Percentiles rank a stretch among this genome's conserved stretches.
Conservation (phyloP, 169 alveolate species). For the Eimeria acervulina region DNA sequence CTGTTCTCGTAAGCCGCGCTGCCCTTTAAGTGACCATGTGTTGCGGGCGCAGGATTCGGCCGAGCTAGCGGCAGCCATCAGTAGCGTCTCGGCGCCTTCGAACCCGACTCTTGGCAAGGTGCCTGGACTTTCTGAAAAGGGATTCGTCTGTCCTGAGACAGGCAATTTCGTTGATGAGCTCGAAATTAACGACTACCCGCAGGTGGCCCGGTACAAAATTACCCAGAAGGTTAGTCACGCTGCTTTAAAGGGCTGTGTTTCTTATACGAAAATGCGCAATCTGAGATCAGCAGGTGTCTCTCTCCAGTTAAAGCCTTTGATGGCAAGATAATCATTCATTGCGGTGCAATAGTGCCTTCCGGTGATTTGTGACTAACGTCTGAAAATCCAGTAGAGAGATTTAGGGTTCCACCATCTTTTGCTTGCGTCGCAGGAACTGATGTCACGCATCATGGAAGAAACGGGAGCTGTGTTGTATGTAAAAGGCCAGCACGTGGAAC, state of each 20-base stretch:
- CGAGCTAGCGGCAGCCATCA: conserved; percentile 75
- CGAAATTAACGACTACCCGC: conserved; percentile 95
- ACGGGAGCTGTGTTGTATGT: conserved; percentile 92
- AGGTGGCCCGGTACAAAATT: conserved; percentile 92
- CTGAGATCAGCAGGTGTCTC: not conserved
- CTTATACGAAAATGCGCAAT: too few species aligned
- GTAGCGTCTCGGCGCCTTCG: conserved; percentile 80
- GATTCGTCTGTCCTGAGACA: conserved; percentile 82
- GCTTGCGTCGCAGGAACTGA: conserved; percentile 86
- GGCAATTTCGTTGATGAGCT: conserved; percentile 93
- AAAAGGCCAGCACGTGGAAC: conserved; percentile 91
- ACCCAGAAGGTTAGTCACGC: conserved; percentile 89
- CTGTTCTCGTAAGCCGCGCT: not conserved
- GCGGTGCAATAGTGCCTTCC: not conserved
- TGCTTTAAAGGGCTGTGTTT: not conserved
- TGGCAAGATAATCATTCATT: not conserved
- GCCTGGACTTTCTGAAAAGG: conserved; percentile 83
- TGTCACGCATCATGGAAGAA: conserved; percentile 89
- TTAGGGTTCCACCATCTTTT: not conserved
- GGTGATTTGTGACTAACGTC: not conserved
- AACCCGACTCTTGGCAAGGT: conserved; percentile 84
- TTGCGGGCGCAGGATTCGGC: conserved; percentile 50
- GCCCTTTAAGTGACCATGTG: not conserved
- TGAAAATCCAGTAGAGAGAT: not conserved
- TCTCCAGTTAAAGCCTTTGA: not conserved